These are phyloP conservation scores for Citrus cavaleriei DNA, from an alignment of 345 rosid species.

Conservation along the genomic window DNA sequence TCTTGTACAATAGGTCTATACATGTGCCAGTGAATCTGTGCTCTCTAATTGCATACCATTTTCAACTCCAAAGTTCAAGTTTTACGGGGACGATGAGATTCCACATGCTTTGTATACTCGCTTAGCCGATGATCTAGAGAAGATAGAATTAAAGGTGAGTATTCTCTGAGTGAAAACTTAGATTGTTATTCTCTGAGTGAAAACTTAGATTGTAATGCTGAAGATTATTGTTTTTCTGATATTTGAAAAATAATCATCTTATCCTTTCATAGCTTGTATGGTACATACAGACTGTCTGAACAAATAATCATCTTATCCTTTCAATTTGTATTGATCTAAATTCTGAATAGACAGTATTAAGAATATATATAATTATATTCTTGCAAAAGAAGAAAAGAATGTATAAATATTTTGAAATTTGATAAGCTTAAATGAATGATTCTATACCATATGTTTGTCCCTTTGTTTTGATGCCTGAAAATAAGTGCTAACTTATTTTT, in stretches of 20 bases:
- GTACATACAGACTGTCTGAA: neutral
- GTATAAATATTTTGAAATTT: too few species aligned
- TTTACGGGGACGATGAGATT: conserved; percentile 32
- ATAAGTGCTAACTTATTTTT: neutral
- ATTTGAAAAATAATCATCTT: neutral
- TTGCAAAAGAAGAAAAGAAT: too few species aligned
- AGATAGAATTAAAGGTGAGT: conserved; percentile 46
- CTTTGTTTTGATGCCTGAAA: neutral
- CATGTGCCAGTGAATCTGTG: conserved; percentile 57
- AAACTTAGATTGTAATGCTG: neutral
- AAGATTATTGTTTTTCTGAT: neutral
- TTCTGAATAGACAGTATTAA: neutral
- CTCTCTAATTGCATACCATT: conserved; percentile 57
- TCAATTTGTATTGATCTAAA: neutral
- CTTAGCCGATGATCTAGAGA: conserved; percentile 27
- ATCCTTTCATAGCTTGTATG: neutral
- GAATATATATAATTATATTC: too few species aligned
- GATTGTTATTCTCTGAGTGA: neutral
- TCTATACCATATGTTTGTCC: neutral
- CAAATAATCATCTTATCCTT: neutral
- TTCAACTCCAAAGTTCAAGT: conserved; percentile 55
- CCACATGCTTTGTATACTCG: conserved; percentile 19
- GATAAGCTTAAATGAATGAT: neutral
- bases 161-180: neutral
- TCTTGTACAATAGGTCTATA: conserved; percentile 55